Evolutionary conservation across 176 grass and related monocot species (phyloP).

Genomic region (Tuctoria greenei): DNA sequence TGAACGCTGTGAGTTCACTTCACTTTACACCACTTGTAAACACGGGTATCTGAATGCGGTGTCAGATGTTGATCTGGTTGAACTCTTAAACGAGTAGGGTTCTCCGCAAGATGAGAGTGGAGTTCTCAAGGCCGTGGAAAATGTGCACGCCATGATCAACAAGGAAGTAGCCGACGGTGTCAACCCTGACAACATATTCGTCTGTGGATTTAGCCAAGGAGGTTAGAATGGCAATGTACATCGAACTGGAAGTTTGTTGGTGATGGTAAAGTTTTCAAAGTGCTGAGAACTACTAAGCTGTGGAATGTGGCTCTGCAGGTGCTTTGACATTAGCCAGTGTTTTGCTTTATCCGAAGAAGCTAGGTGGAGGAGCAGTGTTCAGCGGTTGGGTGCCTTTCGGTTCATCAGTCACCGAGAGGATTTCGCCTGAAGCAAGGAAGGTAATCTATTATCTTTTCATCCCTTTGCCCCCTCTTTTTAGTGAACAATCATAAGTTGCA

Average conservation of each 20-base stretch:
- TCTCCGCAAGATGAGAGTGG: constrained; percentile 75
- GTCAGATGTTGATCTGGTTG: background rate
- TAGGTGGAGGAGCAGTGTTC: constrained; percentile 79
- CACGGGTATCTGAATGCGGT: background rate
- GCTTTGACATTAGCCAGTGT: constrained; percentile 86
- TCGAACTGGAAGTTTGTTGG: background rate
- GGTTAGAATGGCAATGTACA: constrained; percentile 22
- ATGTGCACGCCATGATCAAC: constrained; percentile 89
- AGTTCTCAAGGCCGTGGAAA: constrained; percentile 77
- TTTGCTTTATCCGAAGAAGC: constrained; percentile 76
- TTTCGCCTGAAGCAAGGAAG: constrained; percentile 81
- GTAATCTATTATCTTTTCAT: constrained; percentile 15
- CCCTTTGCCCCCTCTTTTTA: constrained; percentile 9
- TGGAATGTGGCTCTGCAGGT: constrained; percentile 37
- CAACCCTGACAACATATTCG: constrained; percentile 76
- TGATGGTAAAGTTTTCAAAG: background rate
- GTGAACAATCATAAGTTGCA: background rate
- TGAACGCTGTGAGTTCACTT: constrained; percentile 62
- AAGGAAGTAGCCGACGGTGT: constrained; percentile 63
- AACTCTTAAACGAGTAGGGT: constrained; percentile 42
- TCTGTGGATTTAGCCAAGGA: constrained; percentile 92
- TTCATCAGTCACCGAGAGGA: constrained; percentile 61
- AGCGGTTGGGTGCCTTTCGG: constrained; percentile 91
- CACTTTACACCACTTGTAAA: background rate
- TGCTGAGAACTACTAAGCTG: constrained; percentile 3